Base-by-base conservation (phyloP, 495 filamentous ascomycete genomes). In the Chaetomium cochliodes region DNA sequence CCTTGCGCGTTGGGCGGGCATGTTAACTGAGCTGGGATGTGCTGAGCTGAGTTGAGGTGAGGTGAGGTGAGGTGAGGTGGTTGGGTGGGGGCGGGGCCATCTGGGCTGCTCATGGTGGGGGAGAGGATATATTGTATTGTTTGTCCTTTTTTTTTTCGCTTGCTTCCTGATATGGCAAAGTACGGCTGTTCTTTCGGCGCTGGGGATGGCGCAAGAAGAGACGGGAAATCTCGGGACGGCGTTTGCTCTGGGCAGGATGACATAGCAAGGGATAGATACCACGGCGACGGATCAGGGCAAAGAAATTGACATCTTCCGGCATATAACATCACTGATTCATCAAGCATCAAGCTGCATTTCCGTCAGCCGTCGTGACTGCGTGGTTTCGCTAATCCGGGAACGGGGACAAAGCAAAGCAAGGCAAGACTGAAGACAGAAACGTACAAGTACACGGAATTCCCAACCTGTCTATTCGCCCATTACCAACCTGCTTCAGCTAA, bases 381-480 rank as follows among this genome's bases (percentile, higher is more conserved):
- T 20, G 41, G 23, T 56, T 22, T 26, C 25, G 18, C 30, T 58
- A 13, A 0, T 51, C 20, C 33, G 8, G 33, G 33, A 37, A 37
- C 33, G 33, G 33, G 33, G 18, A 33, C 18, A 46, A 7, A 15
- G 41, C 61, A 64, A 46, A 13, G 25, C 44, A 64, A 46, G 20
- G 25, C 44, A 58, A 37, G 42, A 12, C 44, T 30, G 12, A 41
- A 55, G 22, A 51, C 54, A 52, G 33, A 37, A 44, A 53, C 62
- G 52, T 58, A 64, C 42, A 64, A 64, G 55, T 58, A 64, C 62
- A 64, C 15, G 22, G 42, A 51, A 51, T 44, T 28, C 44, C 62
- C 39, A 63, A 33, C 63, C 63, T 65, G 56, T 65, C 63, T 65
- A 65, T 60, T 47, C 30, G 56, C 60, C 63, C 63, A 65, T 65